phyloP scores from a whole-genome alignment of 1,284 basidiomycete species.

The Athelia psychrophila region DNA sequence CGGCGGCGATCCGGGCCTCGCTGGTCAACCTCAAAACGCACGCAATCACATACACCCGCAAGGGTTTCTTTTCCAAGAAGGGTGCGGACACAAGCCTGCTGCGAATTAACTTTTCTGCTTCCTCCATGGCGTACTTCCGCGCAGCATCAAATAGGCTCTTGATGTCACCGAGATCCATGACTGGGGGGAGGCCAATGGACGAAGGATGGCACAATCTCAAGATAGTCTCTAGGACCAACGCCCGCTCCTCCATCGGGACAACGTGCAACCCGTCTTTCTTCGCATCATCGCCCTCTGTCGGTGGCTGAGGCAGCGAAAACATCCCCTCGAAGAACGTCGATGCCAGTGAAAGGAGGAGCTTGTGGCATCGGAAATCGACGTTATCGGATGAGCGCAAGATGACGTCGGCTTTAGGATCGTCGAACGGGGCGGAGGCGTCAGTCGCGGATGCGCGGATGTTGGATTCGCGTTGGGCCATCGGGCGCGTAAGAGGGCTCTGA shows the following conservation, averaged over 20 bases:
- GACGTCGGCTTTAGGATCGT: slow-evolving; percentile 25
- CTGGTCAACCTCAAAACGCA: slow-evolving; percentile 21
- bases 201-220: background rate
- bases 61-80: slow-evolving; percentile 24
- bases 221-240: slow-evolving; percentile 7
- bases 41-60: slow-evolving; percentile 34
- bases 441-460: too few relatives aligned
- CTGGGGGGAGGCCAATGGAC: slow-evolving; percentile 4
- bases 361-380: slow-evolving; percentile 31
- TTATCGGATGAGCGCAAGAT: slow-evolving; percentile 33
- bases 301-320: slow-evolving; percentile 25
- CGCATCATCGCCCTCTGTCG: slow-evolving; percentile 5
- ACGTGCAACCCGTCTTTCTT: slow-evolving; percentile 20
- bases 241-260: slow-evolving; percentile 32
- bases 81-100: background rate
- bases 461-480: too few relatives aligned
- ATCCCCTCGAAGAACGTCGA: slow-evolving; percentile 36
- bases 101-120: background rate
- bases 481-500: too few relatives aligned
- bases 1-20: slow-evolving; percentile 19
- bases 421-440: background rate
- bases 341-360: slow-evolving; percentile 28
- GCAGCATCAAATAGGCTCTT: background rate
- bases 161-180: background rate
- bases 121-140: background rate